These are phyloP conservation scores for Azolla pinnata DNA, from an alignment of 75 land plant species.

Conservation along the genomic window DNA sequence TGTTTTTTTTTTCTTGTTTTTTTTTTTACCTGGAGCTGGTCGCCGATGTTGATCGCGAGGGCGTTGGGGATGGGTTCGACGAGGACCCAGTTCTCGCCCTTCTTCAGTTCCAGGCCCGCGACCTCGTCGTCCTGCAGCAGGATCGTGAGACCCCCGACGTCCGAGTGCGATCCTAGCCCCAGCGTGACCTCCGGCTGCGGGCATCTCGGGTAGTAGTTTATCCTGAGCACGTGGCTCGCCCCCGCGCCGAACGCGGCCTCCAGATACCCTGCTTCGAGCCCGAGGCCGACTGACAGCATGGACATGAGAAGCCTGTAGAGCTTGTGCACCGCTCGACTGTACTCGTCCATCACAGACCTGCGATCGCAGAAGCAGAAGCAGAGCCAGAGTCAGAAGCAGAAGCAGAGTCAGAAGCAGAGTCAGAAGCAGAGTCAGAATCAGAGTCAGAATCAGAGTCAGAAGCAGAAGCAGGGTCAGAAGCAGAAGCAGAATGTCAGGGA, in stretches of 20 bases:
- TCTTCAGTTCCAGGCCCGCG: conserved; percentile 45
- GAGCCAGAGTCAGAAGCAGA: too few species aligned
- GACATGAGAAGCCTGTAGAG: conserved; percentile 35
- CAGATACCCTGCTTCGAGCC: conserved; percentile 39
- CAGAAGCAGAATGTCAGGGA: too few species aligned
- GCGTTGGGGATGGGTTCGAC: conserved; percentile 45
- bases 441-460: too few species aligned
- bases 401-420: too few species aligned
- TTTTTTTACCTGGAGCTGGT: conserved; percentile 42
- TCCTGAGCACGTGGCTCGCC: conserved; percentile 24
- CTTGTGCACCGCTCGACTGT: conserved; percentile 25
- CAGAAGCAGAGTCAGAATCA: too few species aligned
- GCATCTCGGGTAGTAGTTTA: conserved; percentile 60
- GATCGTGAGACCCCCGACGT: conserved; percentile 35
- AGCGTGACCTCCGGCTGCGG: conserved; percentile 58
- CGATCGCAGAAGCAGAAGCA: too few species aligned
- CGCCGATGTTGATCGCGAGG: conserved; percentile 42
- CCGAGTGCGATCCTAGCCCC: conserved; percentile 47
- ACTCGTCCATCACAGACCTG: conserved; percentile 52
- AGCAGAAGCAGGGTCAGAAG: too few species aligned
- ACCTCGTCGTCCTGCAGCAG: conserved; percentile 41
- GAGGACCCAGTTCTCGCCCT: conserved; percentile 37
- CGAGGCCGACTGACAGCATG: conserved; percentile 49
- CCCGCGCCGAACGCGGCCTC: conserved; percentile 29
- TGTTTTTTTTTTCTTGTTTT: neutral